Conservation (phyloP, 2,329 filamentous ascomycete species). For the Neurospora sp. region DNA sequence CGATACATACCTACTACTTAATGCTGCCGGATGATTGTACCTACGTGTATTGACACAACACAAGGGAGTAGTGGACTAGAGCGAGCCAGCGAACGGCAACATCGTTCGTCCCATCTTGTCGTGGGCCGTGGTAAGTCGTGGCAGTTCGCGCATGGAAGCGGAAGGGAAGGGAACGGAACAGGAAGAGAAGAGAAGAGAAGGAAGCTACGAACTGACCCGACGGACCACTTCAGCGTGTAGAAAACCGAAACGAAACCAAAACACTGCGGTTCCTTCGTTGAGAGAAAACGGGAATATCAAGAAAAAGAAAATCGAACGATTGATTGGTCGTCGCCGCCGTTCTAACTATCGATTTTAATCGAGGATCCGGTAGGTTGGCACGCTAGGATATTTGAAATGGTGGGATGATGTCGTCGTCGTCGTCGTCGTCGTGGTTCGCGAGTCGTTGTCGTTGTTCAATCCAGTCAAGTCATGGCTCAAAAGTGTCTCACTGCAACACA, state of each 20-base stretch:
- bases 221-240: not conserved
- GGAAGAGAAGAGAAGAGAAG: not conserved
- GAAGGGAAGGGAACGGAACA: not conserved
- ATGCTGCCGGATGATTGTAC: too few species aligned
- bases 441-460: not conserved
- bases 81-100: too few species aligned
- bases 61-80: too few species aligned
- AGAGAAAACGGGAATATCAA: too few species aligned
- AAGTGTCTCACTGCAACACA: not conserved
- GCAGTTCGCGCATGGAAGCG: not conserved
- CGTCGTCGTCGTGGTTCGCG: not conserved
- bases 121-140: too few species aligned
- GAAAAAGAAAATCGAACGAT: not conserved
- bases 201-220: not conserved
- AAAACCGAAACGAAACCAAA: not conserved
- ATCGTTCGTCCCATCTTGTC: too few species aligned
- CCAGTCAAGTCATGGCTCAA: too few species aligned
- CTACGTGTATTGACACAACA: too few species aligned
- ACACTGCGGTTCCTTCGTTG: too few species aligned
- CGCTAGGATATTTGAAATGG: not conserved
- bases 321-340: not conserved
- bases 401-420: not conserved
- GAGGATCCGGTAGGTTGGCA: not conserved
- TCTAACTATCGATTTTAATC: not conserved
- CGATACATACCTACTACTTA: too few species aligned